These are phyloP conservation scores for Nematocida minor DNA, from an alignment of 371 early-diverging fungal species.

Conservation along the genomic window DNA sequence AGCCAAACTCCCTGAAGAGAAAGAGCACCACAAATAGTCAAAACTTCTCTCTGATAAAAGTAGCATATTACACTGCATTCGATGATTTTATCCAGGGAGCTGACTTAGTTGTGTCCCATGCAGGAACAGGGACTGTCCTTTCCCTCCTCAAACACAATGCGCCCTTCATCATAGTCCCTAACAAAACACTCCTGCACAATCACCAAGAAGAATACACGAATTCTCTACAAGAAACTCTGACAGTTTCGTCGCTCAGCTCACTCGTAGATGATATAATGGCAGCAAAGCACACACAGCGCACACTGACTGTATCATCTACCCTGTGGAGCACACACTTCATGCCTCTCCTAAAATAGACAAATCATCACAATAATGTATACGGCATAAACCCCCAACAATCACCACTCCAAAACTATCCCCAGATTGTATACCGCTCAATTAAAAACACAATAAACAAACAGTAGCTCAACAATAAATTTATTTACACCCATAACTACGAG, in stretches of 20 bases:
- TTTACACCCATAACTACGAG: too few species aligned
- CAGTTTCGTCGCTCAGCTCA: background rate
- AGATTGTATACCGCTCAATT: too few species aligned
- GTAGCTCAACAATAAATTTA: too few species aligned
- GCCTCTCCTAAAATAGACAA: background rate
- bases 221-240: background rate
- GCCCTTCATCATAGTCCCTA: constrained; percentile 24
- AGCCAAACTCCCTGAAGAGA: background rate
- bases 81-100: background rate
- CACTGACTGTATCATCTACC: background rate
- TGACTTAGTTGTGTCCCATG: constrained; percentile 9
- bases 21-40: background rate
- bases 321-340: background rate
- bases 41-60: background rate
- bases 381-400: background rate
- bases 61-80: background rate
- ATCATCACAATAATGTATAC: too few species aligned
- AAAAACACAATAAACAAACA: too few species aligned
- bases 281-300: background rate
- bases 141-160: background rate
- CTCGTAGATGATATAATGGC: background rate
- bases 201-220: constrained; percentile 27
- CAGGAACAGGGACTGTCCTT: constrained; percentile 22
- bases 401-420: too few species aligned
- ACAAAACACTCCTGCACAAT: background rate